Evolutionary conservation across 129 eudicot species (phyloP), one percentile per base, ranked within the genome.

Genomic region (Artemisia annua): DNA sequence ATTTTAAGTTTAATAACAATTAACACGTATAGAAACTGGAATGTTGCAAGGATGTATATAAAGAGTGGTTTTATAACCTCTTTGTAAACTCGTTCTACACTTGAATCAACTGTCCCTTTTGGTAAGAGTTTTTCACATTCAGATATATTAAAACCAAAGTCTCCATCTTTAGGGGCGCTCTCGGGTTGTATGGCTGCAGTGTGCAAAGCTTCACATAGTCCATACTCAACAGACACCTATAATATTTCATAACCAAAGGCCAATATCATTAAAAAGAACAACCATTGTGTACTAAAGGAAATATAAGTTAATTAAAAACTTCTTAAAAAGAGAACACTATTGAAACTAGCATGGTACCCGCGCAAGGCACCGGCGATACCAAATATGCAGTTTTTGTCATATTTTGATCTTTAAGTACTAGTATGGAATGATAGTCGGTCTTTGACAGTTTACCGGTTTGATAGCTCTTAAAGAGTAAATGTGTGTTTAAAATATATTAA

Each of bases 151-250:
- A 94, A 94, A 39, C 65, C 81, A 63, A 94, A 90, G 17, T 88
- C 20, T 66, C 96, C 96, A 75, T 93, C 96, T 75, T 87, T 81
- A 12, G 98, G 98, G 66, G 92, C 96, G 43, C 72, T 76, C 4
- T 69, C 74, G 67, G 72, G 72, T 66, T 96, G 83, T 82, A 94
- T 86, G 51, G 98, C 98, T 62, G 13, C 50, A 8, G 57, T 71
- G 67, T 86, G 88, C 78, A 94, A 46, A 97, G 88, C 88, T 79
- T 94, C 98, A 75, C 90, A 94, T 71, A 94, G 84, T 59, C 98
- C 98, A 81, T 81, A 94, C 69, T 94, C 98, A 13, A 94, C 83
- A 15, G 97, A 86, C 43, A 82, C 97, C 98, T 94, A 86, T 52
- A 67, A 62, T 7, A 35, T 4, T 22, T 48, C 64, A 16, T 67